Evolutionary conservation across 2,329 filamentous ascomycete genomes (phyloP), one percentile per base, ranked within the genome.

Genomic region (Cercospora brassicicola): DNA sequence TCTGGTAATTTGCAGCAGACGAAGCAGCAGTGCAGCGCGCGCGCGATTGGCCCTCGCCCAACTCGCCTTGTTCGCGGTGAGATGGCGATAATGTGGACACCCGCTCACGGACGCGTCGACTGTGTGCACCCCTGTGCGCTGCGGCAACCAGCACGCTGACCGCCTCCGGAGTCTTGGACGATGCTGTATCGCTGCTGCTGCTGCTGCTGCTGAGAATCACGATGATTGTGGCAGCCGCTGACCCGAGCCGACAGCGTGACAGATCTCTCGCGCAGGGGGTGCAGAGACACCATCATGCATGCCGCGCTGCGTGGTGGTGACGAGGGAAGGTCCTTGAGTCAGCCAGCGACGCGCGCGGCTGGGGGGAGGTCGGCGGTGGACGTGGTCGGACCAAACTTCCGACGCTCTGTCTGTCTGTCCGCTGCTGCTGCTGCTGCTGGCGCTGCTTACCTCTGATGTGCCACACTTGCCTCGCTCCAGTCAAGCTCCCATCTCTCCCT

Each of bases 141-240:
- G 67, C 67, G 65, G 30, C 57, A 53, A 51, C 18, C 45, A 42
- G 36, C 36, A 7, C 18, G 65, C 59, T 71, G 69, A 68, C 69
- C 69, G 67, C 69, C 67, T 66, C 36, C 66, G 67, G 63, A 68
- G 64, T 67, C 66, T 61, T 61, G 61, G 28, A 39, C 30, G 36
- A 33, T 13, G 23, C 36, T 36, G 18, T 45, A 18, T 36, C 20
- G 26, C n/a, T 31, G 33, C 33, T 28, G 26, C 26, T 28, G 26
- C 26, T 28, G 26, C 26, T 36, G 33, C 33, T 39, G 33, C 56
- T 36, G 56, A 31, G 56, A 20, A 18, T 36, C 18, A 31, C 28
- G 30, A 20, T 30, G 56, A 36, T 31, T 13, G 26, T 11, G 56
- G 48, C 65, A 31, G 65, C 65, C 55, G 51, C 56, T 64, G 48